Base-by-base conservation (phyloP, 2,329 filamentous ascomycete species). In the Trichophyton mentagrophytes region DNA sequence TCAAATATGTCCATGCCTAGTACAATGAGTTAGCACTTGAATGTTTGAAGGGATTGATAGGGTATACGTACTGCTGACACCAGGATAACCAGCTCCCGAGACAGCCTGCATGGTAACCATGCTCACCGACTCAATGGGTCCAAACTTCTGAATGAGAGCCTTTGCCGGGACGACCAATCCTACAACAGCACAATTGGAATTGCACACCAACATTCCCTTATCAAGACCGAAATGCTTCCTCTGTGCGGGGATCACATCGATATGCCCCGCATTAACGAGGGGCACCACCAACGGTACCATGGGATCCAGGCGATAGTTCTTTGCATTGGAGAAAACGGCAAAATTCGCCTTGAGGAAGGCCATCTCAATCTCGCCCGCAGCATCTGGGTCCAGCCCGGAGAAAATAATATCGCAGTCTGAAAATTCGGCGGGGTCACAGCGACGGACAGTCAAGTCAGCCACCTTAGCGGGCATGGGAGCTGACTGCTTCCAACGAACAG, bases 101-200 rank as follows among this genome's bases (percentile, higher is more conserved):
- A 97, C 85, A 62, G 93, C 92, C 77, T 97, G 93, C 82, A 96
- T 85, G 49, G 93, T 97, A 67, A 96, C 90, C 59, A 97, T 89
- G 64, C 89, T 87, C 66, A 96, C 88, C 68, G 81, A 76, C 65
- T 82, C 80, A 33, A 86, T 79, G n/a, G 86, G 85, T 51, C 92
- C 93, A 69, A 97, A 96, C 68, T 83, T 85, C 59, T 86, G 83
- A 73, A 95, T 88, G 40, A 97, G 83, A 15, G 92, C 92, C 9
- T 90, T 90, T 70, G 96, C 92, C 25, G 93, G 93, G 65, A 96
- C 95, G 63, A 96, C 92, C 62, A 97, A 84, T 56, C 92, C 92
- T 69, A 97, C 96, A 70, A 96, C 92, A 61, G 92, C 92, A 77
- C 93, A 99, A 78, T 97, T 97, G 66, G 90, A 95, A 79, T 97